These are phyloP conservation scores for grape (Vitis vinifera) DNA, from an alignment of 164 flowering plant genomes.

Conservation along the genomic window DNA sequence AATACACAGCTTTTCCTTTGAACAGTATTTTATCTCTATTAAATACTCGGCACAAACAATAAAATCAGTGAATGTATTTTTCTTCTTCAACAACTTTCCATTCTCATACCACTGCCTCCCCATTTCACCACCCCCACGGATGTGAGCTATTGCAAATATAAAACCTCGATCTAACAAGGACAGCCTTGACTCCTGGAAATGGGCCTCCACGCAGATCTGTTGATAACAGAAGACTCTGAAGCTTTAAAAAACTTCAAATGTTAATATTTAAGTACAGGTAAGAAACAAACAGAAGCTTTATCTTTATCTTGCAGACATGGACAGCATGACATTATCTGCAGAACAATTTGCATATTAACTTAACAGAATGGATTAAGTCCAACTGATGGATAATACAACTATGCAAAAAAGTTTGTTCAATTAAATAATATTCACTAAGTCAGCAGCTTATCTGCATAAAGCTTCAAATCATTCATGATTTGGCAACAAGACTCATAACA, in stretches of 20 bases:
- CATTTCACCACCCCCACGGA: slow-evolving; percentile 99
- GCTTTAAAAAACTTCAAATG: neutral
- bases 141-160: slow-evolving; percentile 79
- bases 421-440: no score
- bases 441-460: no score
- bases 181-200: slow-evolving; percentile 65
- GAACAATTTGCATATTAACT: no score
- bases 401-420: no score
- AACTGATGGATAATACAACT: no score
- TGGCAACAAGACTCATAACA: no score
- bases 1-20: slow-evolving; percentile 82
- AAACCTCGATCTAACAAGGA: slow-evolving; percentile 89
- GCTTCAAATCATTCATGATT: no score
- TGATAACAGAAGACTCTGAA: slow-evolving; percentile 12
- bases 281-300: no score
- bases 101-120: slow-evolving; percentile 97
- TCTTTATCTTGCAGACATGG: no score
- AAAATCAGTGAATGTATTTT: slow-evolving; percentile 90
- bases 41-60: slow-evolving; percentile 78
- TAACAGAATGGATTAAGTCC: no score
- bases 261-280: neutral
- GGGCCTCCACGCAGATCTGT: slow-evolving; percentile 77
- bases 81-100: slow-evolving; percentile 81
- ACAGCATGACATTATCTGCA: no score
- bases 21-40: slow-evolving; percentile 63